Base-by-base conservation (phyloP, 768 basidiomycete species). In the Podaxis rugospora region DNA sequence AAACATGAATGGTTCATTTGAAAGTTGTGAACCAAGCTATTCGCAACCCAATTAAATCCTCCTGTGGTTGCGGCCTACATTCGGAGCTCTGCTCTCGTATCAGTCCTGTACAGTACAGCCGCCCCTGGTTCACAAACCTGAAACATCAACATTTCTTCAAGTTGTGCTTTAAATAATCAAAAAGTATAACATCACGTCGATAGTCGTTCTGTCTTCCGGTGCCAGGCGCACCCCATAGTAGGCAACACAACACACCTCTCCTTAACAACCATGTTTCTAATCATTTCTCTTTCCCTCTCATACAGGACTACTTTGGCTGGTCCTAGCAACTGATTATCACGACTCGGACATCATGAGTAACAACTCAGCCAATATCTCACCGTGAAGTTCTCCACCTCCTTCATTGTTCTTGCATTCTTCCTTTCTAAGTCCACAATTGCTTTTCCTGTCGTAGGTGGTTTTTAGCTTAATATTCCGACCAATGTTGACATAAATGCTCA, bases 301-400 rank as follows among this genome's bases (percentile, higher is more conserved):
- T 42, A 13, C 40, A n/a, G 16, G 40, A 23, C 23, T 53, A 53
- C 51, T 36, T 23, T 18, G 51, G 51, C 35, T 39, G 51, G 51
- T 3, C 51, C 51, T 53, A 36, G 35, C 39, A 39, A 53, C 51
- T 53, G 23, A 21, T 5, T 42, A 40, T 40, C 54, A 7, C 18
- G 13, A 11, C 52, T 11, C 36, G 18, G 28, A 32, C 1, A 1
- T 1, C 40, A 42, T 13, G 2, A 11, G 13, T 25, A 25, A 5
- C 21, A 49, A 49, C 42, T 16, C 52, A 39, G n/a, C 27, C 51
- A 32, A 16, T 16, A 32, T 9, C 18, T 1, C 54, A 28, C 2
- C 25, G 32, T 57, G 57, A 57, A 57, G 47, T 51, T 50, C 56
- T 49, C 46, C 10, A 23, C 32, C 32, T 51, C 46, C 23, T 50